A percentile compares a stretch with the other conserved stretches of the same genome.
These are phyloP conservation scores for Albatrellus ellisii DNA, from an alignment of 768 basidiomycete genomes.

Conservation along the genomic window DNA sequence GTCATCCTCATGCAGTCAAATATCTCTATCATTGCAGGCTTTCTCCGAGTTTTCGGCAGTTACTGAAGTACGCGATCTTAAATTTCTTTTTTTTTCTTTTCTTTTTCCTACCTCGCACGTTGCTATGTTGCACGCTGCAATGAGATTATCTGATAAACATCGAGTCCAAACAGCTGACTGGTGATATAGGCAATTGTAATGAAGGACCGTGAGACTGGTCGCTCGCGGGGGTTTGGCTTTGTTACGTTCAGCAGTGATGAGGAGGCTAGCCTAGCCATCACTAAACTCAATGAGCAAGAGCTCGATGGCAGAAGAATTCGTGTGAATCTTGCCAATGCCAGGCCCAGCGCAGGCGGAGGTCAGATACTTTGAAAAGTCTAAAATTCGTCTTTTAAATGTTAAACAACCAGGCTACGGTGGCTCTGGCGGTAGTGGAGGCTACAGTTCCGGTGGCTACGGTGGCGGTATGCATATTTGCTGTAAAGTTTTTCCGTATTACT, in stretches of 20 bases:
- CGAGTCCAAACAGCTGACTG: background rate
- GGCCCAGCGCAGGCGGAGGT: slow-evolving; percentile 35
- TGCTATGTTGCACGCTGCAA: background rate
- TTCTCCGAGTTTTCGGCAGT: slow-evolving; percentile 72
- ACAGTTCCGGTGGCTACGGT: slow-evolving; percentile 11
- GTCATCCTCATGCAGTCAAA: slow-evolving; percentile 32
- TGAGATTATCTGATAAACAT: too few relatives aligned
- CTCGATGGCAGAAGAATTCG: slow-evolving; percentile 90
- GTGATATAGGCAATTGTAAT: slow-evolving; percentile 80
- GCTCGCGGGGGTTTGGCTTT: slow-evolving; percentile 95
- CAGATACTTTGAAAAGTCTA: slow-evolving; percentile 23
- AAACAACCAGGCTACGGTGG: slow-evolving; percentile 19
- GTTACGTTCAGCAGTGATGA: slow-evolving; percentile 52
- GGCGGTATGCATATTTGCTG: slow-evolving; percentile 8
- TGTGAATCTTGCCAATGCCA: slow-evolving; percentile 71
- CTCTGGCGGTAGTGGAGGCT: slow-evolving; percentile 16
- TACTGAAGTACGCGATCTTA: slow-evolving; percentile 80
- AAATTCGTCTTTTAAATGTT: too few relatives aligned
- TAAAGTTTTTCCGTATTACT: background rate
- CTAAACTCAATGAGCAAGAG: slow-evolving; percentile 72
- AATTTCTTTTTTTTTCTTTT: slow-evolving; percentile 9
- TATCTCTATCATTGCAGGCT: slow-evolving; percentile 41
- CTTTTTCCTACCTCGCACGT: slow-evolving; percentile 10
- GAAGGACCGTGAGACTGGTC: slow-evolving; percentile 96
- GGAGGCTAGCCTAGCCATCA: slow-evolving; percentile 75